Base-by-base conservation (phyloP, 352 stramenopile species). In the Aphanomyces invadans region DNA sequence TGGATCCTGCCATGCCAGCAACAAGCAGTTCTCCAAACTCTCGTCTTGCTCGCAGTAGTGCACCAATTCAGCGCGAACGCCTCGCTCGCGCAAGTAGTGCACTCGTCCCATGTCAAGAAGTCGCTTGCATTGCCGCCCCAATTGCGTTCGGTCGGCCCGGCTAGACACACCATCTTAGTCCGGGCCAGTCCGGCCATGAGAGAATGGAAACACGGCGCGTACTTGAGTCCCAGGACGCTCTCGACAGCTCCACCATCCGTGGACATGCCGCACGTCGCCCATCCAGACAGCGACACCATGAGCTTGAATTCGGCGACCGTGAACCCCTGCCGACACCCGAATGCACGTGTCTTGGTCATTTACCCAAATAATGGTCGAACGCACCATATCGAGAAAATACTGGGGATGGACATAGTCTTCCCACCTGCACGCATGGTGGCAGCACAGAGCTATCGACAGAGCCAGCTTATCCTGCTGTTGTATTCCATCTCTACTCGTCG, bases 21-120 rank as follows among this genome's bases (percentile, higher is more conserved):
- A 65, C 51, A 92, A 66, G 53, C 84, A 92, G 61, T 92, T 92
- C 60, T 92, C 84, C 33, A 92, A 76, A 51, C 82, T 92, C 45
- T 90, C 84, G 11, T 70, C 63, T 17, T 80, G 76, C 39, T 84
- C 74, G 55, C 84, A 92, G 74, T 92, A 92, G 65, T 92, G 78
- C 19, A 92, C 79, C 23, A 92, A 75, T 46, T 83, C 75, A 28
- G 82, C 85, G 33, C 88, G 70, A 17, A 92, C 54, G 44, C 78
- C 71, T 1, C 78, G 70, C 5, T 76, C 56, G 48, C 70, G 53
- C 19, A 92, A 69, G 51, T 83, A 92, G 32, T 70, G 73, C 3
- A 78, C 76, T n/a, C 84, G 80, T 0, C 84, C 84, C 32, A 80
- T 77, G 56, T 92, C 82, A 7, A 92, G 70, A 15, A 92, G 76